Percentiles rank a stretch among this genome's conserved stretches.
Evolutionary conservation across 2,329 filamentous ascomycete species (phyloP).

Genomic region (Nothophoma quercina): DNA sequence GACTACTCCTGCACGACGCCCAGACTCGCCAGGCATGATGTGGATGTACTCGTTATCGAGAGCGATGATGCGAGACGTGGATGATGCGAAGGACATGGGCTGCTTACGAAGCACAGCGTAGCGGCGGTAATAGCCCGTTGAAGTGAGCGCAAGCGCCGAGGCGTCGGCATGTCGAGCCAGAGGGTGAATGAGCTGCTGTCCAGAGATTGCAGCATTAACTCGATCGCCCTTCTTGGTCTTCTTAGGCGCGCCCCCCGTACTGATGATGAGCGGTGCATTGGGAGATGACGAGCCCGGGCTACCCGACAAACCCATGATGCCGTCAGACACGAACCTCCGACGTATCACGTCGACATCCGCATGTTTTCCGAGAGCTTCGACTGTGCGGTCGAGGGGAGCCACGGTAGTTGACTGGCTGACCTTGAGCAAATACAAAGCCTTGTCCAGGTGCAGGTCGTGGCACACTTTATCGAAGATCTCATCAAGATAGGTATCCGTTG

Average conservation of each 20-base stretch:
- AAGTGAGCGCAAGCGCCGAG: conserved; percentile 46
- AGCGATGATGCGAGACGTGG: conserved; percentile 77
- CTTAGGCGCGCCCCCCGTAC: conserved; percentile 57
- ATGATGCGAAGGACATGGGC: conserved; percentile 78
- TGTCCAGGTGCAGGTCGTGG: conserved; percentile 78
- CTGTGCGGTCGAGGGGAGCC: conserved; percentile 77
- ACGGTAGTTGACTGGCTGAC: conserved; percentile 77
- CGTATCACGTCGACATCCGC: conserved; percentile 78
- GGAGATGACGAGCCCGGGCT: conserved; percentile 75
- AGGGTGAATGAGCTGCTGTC: conserved; percentile 63
- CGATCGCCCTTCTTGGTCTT: conserved; percentile 64
- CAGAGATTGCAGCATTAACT: conserved; percentile 56
- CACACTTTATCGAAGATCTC: conserved; percentile 83
- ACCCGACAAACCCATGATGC: conserved; percentile 71
- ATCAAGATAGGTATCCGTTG: conserved; percentile 82
- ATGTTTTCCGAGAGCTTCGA: conserved; percentile 78
- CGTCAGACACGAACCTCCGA: conserved; percentile 77
- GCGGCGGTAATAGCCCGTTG: conserved; percentile 66
- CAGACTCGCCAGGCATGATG: conserved; percentile 70
- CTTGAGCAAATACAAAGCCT: conserved; percentile 80
- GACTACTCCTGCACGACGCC: conserved; percentile 58
- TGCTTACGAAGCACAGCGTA: conserved; percentile 85
- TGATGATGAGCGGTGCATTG: conserved; percentile 68
- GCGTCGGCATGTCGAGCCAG: conserved; percentile 66
- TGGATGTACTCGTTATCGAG: conserved; percentile 89